Base-by-base conservation (phyloP, 1,139 yeast species). In the Taiozyma onychis region DNA sequence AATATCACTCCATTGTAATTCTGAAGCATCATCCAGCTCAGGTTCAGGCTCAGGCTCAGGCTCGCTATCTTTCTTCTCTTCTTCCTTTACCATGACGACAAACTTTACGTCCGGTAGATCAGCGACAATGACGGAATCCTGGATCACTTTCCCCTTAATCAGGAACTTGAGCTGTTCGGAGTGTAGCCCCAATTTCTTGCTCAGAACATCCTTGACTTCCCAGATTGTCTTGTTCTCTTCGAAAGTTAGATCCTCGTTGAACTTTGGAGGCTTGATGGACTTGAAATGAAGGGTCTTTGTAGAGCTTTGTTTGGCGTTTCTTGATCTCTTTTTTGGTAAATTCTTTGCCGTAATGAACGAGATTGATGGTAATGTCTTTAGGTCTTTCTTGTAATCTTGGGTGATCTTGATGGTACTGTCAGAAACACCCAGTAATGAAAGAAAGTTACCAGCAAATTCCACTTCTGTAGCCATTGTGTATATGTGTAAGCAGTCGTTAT, bases 131-230 rank as follows among this genome's bases (percentile, higher is more conserved):
- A 64, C 54, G 11, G 66, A 61, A 57, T 77, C 81, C 46, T 72
- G 73, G n/a, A 76, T 59, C 2, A 77, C 78, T 58, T 76, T 77
- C 9, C 81, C 77, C 59, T 76, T 77, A 37, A 75, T 52, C 58
- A 77, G 61, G 8, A 77, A 54, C 51, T 74, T 76, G 18, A 62
- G 45, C 1, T 60, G 41, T 58, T 65, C 28, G 42, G 52, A 50
- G 10, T 46, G 47, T 39, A 46, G 44, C 3, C 47, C 50, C 14
- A 43, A 21, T n/a, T 45, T 45, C 13, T 62, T 58, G 3, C 66
- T 60, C 21, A 76, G 55, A 6, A 53, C 52, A 16, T 66, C 57
- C 56, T 77, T 77, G n/a, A 75, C 62, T 44, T 70, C 67, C 44
- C 65, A 63, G 9, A 76, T 61, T 0, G 77, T 68, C 4, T 66